These are phyloP conservation scores for Cupressus sempervirens DNA, from an alignment of 75 land plant genomes.

Conservation along the genomic window DNA sequence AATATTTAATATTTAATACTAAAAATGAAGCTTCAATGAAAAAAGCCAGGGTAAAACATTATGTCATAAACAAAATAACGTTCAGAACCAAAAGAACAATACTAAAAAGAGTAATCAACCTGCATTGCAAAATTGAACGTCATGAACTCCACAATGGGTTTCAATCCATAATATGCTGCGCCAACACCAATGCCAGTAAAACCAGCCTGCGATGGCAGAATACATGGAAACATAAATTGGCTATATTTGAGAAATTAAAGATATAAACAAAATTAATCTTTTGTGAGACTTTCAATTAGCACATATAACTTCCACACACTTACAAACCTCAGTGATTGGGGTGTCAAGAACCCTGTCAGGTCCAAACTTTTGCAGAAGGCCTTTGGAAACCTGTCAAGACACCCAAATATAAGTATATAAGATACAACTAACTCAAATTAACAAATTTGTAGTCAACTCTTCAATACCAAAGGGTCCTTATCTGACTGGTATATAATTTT, in stretches of 20 bases:
- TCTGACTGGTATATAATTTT: neutral
- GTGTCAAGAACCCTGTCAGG: slow-evolving; percentile 90
- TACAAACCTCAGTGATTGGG: slow-evolving; percentile 82
- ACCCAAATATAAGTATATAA: neutral
- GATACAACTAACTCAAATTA: neutral
- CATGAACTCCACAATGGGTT: slow-evolving; percentile 97
- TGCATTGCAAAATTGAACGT: slow-evolving; percentile 99
- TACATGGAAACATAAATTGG: neutral
- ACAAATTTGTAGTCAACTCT: neutral
- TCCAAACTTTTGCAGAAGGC: slow-evolving; percentile 80
- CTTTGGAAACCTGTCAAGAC: slow-evolving; percentile 62
- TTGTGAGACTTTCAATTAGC: neutral
- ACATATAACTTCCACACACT: neutral
- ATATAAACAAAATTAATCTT: neutral
- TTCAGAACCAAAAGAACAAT: neutral
- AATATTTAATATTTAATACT: neutral
- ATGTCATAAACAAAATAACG: neutral
- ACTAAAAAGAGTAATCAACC: slow-evolving; percentile 29
- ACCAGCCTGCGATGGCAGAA: slow-evolving; percentile 65
- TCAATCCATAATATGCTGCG: slow-evolving; percentile 82
- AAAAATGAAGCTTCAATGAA: neutral
- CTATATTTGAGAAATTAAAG: neutral
- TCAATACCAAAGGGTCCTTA: neutral
- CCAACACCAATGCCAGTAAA: slow-evolving; percentile 97
- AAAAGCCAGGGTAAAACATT: neutral